These are phyloP conservation scores for Mikania micrantha DNA, from an alignment of 129 eudicot species.

Conservation along the genomic window DNA sequence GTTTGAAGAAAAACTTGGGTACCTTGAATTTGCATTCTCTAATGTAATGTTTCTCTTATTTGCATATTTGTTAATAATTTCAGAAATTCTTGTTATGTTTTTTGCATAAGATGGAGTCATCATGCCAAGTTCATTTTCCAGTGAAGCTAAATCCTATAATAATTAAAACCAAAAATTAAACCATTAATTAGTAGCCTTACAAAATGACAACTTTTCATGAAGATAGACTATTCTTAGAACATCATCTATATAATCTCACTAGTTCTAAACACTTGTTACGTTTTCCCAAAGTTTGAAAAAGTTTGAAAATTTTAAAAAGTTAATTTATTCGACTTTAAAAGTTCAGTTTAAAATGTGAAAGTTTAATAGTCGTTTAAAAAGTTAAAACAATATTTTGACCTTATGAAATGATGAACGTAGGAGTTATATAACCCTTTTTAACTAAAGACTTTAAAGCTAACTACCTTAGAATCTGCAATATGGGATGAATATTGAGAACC, in stretches of 20 bases:
- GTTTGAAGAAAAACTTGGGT: neutral
- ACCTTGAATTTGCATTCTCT: conserved; percentile 17
- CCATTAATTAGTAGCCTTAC: neutral
- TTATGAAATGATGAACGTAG: no score
- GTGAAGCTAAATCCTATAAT: conserved; percentile 21
- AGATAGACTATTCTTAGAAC: no score
- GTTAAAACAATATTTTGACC: no score
- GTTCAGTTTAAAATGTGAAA: no score
- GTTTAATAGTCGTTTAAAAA: no score
- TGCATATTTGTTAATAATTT: conserved; percentile 13
- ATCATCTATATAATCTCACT: no score
- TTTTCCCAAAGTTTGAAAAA: no score
- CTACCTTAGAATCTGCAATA: conserved; percentile 60
- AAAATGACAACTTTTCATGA: neutral
- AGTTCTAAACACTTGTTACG: no score
- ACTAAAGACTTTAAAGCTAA: neutral
- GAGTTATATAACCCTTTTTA: no score
- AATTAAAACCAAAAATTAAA: neutral
- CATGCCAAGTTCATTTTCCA: conserved; percentile 27
- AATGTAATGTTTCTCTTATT: neutral
- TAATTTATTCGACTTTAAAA: no score
- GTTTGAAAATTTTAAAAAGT: no score
- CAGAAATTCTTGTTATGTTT: conserved; percentile 12
- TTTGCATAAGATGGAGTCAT: conserved; percentile 14
- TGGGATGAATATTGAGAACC: no score